phyloP scores from a whole-genome alignment of 148 eudicot species.

The Rhododendron ovatum region DNA sequence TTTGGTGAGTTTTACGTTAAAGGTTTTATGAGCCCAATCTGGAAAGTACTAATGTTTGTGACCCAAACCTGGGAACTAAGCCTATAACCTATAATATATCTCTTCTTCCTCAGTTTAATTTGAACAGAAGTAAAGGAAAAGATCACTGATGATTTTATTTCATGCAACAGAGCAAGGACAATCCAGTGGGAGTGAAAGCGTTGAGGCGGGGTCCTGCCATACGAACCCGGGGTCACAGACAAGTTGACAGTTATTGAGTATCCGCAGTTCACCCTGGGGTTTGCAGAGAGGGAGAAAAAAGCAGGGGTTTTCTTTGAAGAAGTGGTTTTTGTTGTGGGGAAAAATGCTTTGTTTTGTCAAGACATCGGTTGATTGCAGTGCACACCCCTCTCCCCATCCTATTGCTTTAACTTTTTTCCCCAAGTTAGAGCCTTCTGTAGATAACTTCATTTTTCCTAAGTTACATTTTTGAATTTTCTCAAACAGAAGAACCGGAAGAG shows the following conservation, averaged over 20 bases:
- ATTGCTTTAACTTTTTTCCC: neutral
- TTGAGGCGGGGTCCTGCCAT: slow-evolving; percentile 49
- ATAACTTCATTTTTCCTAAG: neutral
- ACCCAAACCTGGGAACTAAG: neutral
- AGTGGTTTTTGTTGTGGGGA: neutral
- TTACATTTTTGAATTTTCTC: neutral
- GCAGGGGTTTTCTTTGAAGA: neutral
- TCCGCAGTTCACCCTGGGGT: neutral
- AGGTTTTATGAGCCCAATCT: neutral
- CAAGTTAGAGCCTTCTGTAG: neutral
- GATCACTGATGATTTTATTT: neutral
- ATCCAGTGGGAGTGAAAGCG: slow-evolving; percentile 53
- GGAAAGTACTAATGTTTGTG: neutral
- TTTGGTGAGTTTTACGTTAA: neutral
- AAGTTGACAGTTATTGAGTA: slow-evolving; percentile 20
- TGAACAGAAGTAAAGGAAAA: neutral
- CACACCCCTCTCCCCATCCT: neutral
- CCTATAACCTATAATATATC: neutral
- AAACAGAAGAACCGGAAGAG: neutral
- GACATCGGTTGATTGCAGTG: neutral
- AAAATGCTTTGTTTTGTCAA: neutral
- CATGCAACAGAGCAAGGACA: slow-evolving; percentile 59
- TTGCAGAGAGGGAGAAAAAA: neutral
- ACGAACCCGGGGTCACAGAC: slow-evolving; percentile 12
- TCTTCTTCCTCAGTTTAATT: neutral